Percentiles rank a stretch among this genome's conserved stretches.
Evolutionary conservation across 441 rosid genomes (phyloP).

Genomic region (Croton setiger): DNA sequence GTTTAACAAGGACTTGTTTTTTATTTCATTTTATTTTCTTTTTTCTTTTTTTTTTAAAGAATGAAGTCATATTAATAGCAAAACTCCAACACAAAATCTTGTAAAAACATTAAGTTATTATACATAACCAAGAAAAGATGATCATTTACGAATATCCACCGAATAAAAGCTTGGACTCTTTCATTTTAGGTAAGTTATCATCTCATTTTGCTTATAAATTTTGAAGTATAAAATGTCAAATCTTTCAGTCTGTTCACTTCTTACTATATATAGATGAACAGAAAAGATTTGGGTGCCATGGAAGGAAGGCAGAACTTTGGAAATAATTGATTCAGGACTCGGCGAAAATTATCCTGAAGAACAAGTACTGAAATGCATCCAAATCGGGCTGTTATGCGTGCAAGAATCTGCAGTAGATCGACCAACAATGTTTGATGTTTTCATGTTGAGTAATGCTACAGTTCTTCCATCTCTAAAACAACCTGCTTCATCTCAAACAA

Average conservation of each 20-base stretch:
- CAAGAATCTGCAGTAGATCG: constrained; percentile 45
- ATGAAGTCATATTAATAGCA: constrained; percentile 43
- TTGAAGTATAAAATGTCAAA: neutral
- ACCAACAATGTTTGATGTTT: constrained; percentile 39
- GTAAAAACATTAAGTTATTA: constrained; percentile 40
- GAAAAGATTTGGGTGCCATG: constrained; percentile 12
- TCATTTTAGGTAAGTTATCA: constrained; percentile 32
- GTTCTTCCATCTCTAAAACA: constrained; percentile 39
- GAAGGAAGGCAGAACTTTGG: constrained; percentile 8
- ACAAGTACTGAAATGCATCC: constrained; percentile 40
- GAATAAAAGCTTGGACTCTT: constrained; percentile 43
- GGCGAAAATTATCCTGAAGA: constrained; percentile 4
- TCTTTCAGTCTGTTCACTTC: neutral
- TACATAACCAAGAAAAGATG: constrained; percentile 40
- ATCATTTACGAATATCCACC: constrained; percentile 48
- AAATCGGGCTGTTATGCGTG: constrained; percentile 51
- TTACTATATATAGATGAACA: constrained; percentile 13
- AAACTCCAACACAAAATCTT: constrained; percentile 52
- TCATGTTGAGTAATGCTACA: constrained; percentile 40
- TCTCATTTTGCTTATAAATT: neutral
- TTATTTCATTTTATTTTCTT: too few relatives aligned
- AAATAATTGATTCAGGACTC: constrained; percentile 8
- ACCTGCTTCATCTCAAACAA: constrained; percentile 34
- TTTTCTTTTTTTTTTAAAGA: too few relatives aligned
- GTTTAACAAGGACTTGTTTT: too few relatives aligned